These are phyloP conservation scores for Calonectria honghensis DNA, from an alignment of 2,329 filamentous ascomycete genomes.

Conservation along the genomic window DNA sequence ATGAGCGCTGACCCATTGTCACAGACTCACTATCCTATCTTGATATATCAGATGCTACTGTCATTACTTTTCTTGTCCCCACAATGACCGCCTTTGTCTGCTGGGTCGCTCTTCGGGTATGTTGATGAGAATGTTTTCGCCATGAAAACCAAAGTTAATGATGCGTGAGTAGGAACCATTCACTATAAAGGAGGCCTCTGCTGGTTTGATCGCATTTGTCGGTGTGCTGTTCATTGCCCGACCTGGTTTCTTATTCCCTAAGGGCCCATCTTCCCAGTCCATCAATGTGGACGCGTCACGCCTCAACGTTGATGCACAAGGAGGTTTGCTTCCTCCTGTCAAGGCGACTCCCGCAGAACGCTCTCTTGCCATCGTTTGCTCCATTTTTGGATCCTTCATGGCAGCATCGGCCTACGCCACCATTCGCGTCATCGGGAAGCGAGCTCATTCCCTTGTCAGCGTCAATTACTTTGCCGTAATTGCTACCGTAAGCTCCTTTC, in stretches of 20 bases:
- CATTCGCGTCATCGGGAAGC: slow-evolving; percentile 84
- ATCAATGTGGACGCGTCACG: neutral
- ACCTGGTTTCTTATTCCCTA: slow-evolving; percentile 75
- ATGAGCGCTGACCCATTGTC: neutral
- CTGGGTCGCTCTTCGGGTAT: slow-evolving; percentile 68
- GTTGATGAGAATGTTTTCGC: neutral
- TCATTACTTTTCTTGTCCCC: slow-evolving; percentile 86
- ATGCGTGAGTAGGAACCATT: slow-evolving; percentile 78
- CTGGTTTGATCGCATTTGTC: slow-evolving; percentile 80
- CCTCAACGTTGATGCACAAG: slow-evolving; percentile 34
- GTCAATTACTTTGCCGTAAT: slow-evolving; percentile 86
- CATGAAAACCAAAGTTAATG: accelerated
- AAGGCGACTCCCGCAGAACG: slow-evolving; percentile 75
- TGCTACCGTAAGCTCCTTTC: slow-evolving; percentile 78
- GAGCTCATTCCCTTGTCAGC: slow-evolving; percentile 84
- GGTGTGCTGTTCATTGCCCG: slow-evolving; percentile 86
- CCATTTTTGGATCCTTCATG: slow-evolving; percentile 81
- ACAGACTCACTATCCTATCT: slow-evolving; percentile 76
- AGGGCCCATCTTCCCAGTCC: slow-evolving; percentile 25
- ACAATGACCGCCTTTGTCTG: slow-evolving; percentile 80
- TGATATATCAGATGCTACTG: slow-evolving; percentile 85
- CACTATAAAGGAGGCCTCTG: slow-evolving; percentile 80
- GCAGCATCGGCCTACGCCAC: slow-evolving; percentile 82
- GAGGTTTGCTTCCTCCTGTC: slow-evolving; percentile 56
- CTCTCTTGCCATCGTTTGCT: slow-evolving; percentile 77